A percentile compares a stretch with the other conserved stretches of the same genome.
Conservation (phyloP, 1,284 basidiomycete species). For the Xerocomus nothofagi region DNA sequence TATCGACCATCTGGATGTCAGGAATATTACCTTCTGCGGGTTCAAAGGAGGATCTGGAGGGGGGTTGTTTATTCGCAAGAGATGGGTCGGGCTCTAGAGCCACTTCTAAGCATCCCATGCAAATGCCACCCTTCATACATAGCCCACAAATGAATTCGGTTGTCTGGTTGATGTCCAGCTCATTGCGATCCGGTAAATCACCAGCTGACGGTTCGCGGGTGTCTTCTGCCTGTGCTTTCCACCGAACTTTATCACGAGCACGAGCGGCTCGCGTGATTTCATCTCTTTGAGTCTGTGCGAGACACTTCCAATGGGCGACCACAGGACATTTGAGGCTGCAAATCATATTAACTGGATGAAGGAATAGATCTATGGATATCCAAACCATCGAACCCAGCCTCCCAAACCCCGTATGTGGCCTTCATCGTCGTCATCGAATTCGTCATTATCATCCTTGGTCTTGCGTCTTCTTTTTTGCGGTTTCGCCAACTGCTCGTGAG, state of each 20-base stretch:
- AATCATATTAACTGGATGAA: constrained; percentile 11
- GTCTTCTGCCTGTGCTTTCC: constrained; percentile 34
- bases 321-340: constrained; percentile 74
- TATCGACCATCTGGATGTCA: constrained; percentile 38
- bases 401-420: constrained; percentile 58
- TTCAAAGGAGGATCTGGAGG: constrained; percentile 16
- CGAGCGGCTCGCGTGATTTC: constrained; percentile 70
- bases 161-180: constrained; percentile 56
- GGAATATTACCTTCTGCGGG: constrained; percentile 6
- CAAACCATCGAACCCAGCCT: constrained; percentile 86
- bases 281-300: constrained; percentile 62
- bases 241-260: constrained; percentile 48
- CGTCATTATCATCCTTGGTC: constrained; percentile 39
- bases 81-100: constrained; percentile 47
- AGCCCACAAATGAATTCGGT: constrained; percentile 78
- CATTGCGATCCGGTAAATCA: constrained; percentile 29
- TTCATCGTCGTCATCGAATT: constrained; percentile 51
- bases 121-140: constrained; percentile 76
- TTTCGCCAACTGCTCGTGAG: constrained; percentile 52
- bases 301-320: constrained; percentile 78
- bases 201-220: constrained; percentile 15
- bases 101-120: constrained; percentile 71
- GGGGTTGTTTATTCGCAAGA: constrained; percentile 21
- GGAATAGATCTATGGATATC: background rate
- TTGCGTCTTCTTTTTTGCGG: constrained; percentile 44